A percentile compares a stretch with the other conserved stretches of the same genome.
Evolutionary conservation across 2,329 filamentous ascomycete genomes (phyloP).

Genomic region (Cladorrhinum sp.): DNA sequence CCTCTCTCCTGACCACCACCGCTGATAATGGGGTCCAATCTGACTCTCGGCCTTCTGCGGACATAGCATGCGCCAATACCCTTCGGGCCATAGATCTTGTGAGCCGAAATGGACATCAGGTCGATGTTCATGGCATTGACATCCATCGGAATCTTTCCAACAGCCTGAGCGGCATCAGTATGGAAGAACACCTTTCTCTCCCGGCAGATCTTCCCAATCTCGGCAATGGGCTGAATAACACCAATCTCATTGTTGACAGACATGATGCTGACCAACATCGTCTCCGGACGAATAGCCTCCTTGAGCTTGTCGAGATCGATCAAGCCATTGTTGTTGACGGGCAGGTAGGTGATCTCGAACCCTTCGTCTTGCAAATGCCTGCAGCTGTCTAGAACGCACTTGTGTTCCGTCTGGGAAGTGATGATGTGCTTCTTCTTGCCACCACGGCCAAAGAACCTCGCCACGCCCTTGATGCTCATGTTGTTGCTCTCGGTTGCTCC

Average conservation of each 20-base stretch:
- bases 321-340: conserved; percentile 83
- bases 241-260: conserved; percentile 99
- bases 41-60: conserved; percentile 84
- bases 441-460: conserved; percentile 85
- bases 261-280: conserved; percentile 93
- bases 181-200: conserved; percentile 97
- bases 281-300: conserved; percentile 86
- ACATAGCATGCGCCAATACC: conserved; percentile 96
- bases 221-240: conserved; percentile 92
- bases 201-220: conserved; percentile 90
- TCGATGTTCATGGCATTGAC: conserved; percentile 98
- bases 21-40: conserved; percentile 91
- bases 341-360: conserved; percentile 94
- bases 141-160: conserved; percentile 96
- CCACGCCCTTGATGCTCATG: conserved; percentile 98
- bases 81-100: conserved; percentile 98
- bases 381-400: conserved; percentile 97
- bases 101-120: conserved; percentile 96
- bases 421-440: conserved; percentile 99
- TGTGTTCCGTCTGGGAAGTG: conserved; percentile 96
- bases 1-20: conserved; percentile 96
- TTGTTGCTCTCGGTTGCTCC: conserved; percentile 99
- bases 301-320: conserved; percentile 80
- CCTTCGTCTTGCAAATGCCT: conserved; percentile 95
- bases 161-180: conserved; percentile 91